A percentile compares a stretch with the other conserved stretches of the same genome.
These are phyloP conservation scores for Mayamaea pseudoterrestris DNA, from an alignment of 108 stramenopile genomes.

Conservation along the genomic window DNA sequence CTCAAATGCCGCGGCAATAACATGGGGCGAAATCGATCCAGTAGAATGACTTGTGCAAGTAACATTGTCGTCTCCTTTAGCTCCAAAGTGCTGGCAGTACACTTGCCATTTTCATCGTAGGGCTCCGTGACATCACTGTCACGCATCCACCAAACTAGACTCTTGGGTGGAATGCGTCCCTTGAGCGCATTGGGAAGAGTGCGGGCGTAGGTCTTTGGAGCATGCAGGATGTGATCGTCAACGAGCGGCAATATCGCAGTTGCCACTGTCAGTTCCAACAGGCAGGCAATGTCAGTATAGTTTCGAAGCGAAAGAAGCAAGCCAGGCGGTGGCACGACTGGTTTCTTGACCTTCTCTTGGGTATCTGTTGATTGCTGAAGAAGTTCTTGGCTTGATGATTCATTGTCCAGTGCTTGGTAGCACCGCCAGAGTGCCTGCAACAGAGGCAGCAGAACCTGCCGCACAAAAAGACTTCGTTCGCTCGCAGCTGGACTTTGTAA, in stretches of 20 bases:
- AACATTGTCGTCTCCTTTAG: conserved; percentile 3
- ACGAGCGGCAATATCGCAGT: conserved; percentile 44
- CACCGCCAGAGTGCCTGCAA: not conserved
- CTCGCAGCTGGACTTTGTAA: too few species aligned
- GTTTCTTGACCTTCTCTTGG: too few species aligned
- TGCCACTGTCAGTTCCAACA: conserved; percentile 56
- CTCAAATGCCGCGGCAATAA: conserved; percentile 65
- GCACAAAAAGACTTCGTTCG: not conserved
- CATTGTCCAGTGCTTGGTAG: not conserved
- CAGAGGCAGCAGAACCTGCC: not conserved
- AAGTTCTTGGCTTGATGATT: not conserved
- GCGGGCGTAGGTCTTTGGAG: conserved; percentile 19
- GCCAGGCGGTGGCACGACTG: conserved; percentile 39
- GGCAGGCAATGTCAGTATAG: conserved; percentile 71
- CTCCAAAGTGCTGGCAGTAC: not conserved
- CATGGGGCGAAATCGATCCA: conserved; percentile 86
- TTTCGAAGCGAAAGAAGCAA: conserved; percentile 73
- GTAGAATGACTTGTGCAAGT: conserved; percentile 29
- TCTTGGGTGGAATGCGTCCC: conserved; percentile 40
- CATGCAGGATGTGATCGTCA: conserved; percentile 20
- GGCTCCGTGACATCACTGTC: not conserved
- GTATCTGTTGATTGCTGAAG: not conserved
- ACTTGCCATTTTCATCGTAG: not conserved
- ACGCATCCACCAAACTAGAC: conserved; percentile 31
- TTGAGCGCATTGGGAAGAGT: conserved; percentile 58